phyloP scores from a whole-genome alignment of 495 filamentous ascomycete species.

The Talaromyces borbonicus region DNA sequence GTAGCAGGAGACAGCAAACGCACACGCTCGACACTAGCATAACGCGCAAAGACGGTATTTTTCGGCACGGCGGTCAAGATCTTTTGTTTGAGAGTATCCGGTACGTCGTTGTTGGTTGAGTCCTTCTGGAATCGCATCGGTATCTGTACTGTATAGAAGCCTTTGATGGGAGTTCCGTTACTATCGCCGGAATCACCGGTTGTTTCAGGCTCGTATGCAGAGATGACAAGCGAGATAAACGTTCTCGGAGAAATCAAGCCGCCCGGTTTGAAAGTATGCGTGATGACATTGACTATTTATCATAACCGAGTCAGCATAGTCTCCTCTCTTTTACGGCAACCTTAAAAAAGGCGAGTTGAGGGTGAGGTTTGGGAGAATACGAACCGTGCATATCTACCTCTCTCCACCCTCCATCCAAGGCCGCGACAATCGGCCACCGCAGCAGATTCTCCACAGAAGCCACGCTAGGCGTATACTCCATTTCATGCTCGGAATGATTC shows the following conservation, averaged over 20 bases:
- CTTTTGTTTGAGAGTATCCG: slow-evolving; percentile 19
- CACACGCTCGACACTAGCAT: slow-evolving; percentile 54
- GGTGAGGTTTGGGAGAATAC: slow-evolving; percentile 37
- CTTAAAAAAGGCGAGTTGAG: slow-evolving; percentile 32
- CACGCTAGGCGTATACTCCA: slow-evolving; percentile 61
- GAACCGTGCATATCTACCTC: slow-evolving; percentile 42
- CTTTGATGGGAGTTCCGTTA: slow-evolving; percentile 12
- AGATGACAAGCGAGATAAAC: slow-evolving; percentile 29
- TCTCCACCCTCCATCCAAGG: slow-evolving; percentile 30
- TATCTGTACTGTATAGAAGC: slow-evolving; percentile 48
- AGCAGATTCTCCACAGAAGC: slow-evolving; percentile 42
- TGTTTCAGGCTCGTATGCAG: slow-evolving; percentile 15
- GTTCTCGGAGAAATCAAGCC: slow-evolving; percentile 26
- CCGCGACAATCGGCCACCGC: slow-evolving; percentile 37
- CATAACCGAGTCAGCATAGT: neutral
- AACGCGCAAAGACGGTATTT: slow-evolving; percentile 40
- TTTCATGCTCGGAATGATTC: slow-evolving; percentile 58
- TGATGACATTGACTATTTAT: slow-evolving; percentile 34
- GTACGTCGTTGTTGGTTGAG: slow-evolving; percentile 1
- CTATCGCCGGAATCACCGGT: neutral
- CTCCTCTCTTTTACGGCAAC: slow-evolving; percentile 13
- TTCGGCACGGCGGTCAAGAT: slow-evolving; percentile 22
- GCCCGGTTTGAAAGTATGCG: slow-evolving; percentile 28
- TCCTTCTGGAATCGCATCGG: slow-evolving; percentile 15
- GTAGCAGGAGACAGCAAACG: slow-evolving; percentile 16